Evolutionary conservation across 202 grass and related monocot genomes (phyloP).

Genomic region (Schoenoplectus triqueter): DNA sequence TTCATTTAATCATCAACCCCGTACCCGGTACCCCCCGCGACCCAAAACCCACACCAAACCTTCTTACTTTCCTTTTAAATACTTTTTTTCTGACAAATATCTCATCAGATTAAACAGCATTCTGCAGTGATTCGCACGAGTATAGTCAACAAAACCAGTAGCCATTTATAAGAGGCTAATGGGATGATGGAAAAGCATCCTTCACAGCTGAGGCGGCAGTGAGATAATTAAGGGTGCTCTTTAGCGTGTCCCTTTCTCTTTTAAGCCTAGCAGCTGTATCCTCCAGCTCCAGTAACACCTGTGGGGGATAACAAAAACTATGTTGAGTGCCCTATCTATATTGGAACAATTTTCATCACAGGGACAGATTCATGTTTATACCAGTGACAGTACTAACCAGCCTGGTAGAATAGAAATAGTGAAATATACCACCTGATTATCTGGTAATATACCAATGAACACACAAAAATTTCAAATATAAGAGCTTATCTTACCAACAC

Average conservation of each 20-base stretch:
- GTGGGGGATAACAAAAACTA: background rate
- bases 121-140: background rate
- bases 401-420: background rate
- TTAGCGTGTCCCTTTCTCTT: slow-evolving; percentile 69
- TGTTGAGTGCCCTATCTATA: background rate
- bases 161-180: background rate
- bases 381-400: background rate
- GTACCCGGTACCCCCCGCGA: background rate
- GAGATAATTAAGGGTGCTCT: slow-evolving; percentile 84
- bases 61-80: background rate
- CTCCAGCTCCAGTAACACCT: slow-evolving; percentile 79
- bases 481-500: background rate
- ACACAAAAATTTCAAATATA: background rate
- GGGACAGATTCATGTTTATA: background rate
- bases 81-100: slow-evolving; percentile 21
- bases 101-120: slow-evolving; percentile 16
- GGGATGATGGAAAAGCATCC: slow-evolving; percentile 62
- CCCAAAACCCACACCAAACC: background rate
- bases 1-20: background rate
- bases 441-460: background rate
- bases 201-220: slow-evolving; percentile 77
- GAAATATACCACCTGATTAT: background rate
- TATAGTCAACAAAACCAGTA: slow-evolving; percentile 14
- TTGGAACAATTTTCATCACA: background rate
- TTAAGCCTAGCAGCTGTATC: slow-evolving; percentile 66